A percentile compares a stretch with the other conserved stretches of the same genome.
These are phyloP conservation scores for Pseudogymnoascus sp. DNA, from an alignment of 2,329 filamentous ascomycete species.

Conservation along the genomic window DNA sequence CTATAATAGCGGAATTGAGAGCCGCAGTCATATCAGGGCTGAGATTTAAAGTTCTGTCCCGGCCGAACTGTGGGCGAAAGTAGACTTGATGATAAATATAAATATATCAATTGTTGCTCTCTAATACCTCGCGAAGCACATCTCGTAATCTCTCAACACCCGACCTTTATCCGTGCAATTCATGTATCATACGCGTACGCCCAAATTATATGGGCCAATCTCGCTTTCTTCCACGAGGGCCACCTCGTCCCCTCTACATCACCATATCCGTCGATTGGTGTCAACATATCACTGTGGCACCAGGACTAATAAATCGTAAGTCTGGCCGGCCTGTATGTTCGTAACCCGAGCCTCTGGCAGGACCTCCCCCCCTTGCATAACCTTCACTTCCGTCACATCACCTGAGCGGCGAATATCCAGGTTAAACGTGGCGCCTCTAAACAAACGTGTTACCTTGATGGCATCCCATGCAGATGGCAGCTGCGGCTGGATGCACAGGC, in stretches of 20 bases:
- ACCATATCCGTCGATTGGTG: not conserved
- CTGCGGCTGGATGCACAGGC: constrained; percentile 41
- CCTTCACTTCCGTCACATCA: constrained; percentile 35
- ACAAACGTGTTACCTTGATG: constrained; percentile 40
- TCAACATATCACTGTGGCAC: constrained; percentile 20
- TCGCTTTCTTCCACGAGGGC: not conserved
- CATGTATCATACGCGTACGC: not conserved
- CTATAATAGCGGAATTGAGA: not conserved
- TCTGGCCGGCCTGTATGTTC: constrained; percentile 35
- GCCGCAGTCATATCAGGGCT: not conserved
- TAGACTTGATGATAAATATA: not conserved
- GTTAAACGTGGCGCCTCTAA: constrained; percentile 43
- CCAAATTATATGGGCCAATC: not conserved
- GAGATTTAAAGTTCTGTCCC: not conserved
- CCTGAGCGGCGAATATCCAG: constrained; percentile 33
- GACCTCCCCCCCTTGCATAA: constrained; percentile 32
- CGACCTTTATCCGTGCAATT: not conserved
- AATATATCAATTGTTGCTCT: not conserved
- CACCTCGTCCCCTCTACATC: not conserved
- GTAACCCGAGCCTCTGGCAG: constrained; percentile 37
- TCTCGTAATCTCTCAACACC: not conserved
- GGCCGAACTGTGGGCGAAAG: not conserved
- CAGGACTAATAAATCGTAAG: constrained; percentile 38
- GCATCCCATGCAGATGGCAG: constrained; percentile 43
- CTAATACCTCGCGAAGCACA: not conserved